phyloP scores from a whole-genome alignment of 345 rosid species.

The Pistacia vera region DNA sequence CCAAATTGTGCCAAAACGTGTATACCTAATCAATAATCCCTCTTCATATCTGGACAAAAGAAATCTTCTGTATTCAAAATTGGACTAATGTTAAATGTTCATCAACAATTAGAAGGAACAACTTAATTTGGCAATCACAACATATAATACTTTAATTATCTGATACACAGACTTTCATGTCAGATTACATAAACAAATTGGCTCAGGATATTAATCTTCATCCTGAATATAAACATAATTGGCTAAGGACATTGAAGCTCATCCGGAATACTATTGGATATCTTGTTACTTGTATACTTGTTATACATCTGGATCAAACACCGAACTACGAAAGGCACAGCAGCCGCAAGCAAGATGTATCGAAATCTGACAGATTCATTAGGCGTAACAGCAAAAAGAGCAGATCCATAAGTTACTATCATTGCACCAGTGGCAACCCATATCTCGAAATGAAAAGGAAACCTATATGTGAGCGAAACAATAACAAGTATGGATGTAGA shows the following conservation, averaged over 20 bases:
- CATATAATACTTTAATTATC: not conserved
- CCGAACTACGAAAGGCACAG: slow-evolving; percentile 17
- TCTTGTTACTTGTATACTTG: not conserved
- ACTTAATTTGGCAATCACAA: too few species aligned
- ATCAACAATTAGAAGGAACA: too few species aligned
- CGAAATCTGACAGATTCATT: slow-evolving; percentile 14
- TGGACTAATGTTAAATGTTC: too few species aligned
- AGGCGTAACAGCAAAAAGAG: slow-evolving; percentile 31
- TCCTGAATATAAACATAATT: too few species aligned
- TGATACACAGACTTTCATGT: not conserved
- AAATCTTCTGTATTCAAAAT: too few species aligned
- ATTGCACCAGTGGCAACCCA: slow-evolving; percentile 19
- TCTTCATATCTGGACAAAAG: too few species aligned
- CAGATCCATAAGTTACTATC: slow-evolving; percentile 27
- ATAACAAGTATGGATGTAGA: slow-evolving; percentile 23
- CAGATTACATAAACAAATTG: not conserved
- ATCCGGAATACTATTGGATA: not conserved
- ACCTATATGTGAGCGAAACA: slow-evolving; percentile 16
- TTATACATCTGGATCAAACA: slow-evolving; percentile 15
- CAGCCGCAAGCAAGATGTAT: slow-evolving; percentile 14
- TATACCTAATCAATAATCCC: too few species aligned
- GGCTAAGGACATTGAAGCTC: not conserved
- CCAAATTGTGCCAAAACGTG: too few species aligned
- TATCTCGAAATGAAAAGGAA: slow-evolving; percentile 30
- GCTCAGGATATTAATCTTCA: too few species aligned